These are phyloP conservation scores for Chrysosporium keratinophilum DNA, from an alignment of 2,329 filamentous ascomycete species.

Conservation along the genomic window DNA sequence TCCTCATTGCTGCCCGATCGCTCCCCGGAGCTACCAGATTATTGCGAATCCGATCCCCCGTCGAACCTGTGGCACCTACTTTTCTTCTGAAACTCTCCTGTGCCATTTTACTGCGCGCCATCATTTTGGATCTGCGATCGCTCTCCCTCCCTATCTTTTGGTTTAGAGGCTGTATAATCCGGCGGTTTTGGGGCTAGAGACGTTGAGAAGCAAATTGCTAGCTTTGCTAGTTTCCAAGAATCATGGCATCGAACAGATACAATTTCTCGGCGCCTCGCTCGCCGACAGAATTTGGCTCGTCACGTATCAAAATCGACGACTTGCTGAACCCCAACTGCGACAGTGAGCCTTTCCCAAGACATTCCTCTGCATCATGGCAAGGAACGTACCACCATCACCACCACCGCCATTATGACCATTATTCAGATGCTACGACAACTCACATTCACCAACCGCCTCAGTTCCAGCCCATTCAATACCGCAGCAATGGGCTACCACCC, in stretches of 20 bases:
- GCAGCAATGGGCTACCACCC: not conserved
- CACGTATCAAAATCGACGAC: conserved; percentile 11
- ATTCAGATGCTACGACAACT: not conserved
- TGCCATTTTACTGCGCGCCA: not conserved
- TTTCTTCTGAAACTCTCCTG: not conserved
- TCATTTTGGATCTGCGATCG: not conserved
- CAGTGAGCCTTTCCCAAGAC: not conserved
- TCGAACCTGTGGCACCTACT: not conserved
- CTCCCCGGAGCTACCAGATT: not conserved
- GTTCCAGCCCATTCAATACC: conserved; percentile 7
- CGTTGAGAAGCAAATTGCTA: too few relatives aligned
- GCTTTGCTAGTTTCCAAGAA: not conserved
- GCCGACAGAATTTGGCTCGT: conserved; percentile 7
- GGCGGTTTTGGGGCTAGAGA: not conserved
- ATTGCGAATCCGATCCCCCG: not conserved
- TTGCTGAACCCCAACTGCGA: conserved; percentile 12
- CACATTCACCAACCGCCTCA: conserved; percentile 5
- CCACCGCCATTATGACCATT: conserved; percentile 6
- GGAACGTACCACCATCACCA: conserved; percentile 8
- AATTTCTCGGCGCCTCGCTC: conserved; percentile 4
- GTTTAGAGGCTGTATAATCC: not conserved
- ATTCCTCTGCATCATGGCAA: conserved; percentile 1
- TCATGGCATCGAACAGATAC: conserved; percentile 1
- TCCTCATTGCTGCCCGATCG: conserved; percentile 7
- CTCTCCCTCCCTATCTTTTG: not conserved